Evolutionary conservation across 1,139 yeast species (phyloP).

Genomic region (Geotrichum carabidarum): DNA sequence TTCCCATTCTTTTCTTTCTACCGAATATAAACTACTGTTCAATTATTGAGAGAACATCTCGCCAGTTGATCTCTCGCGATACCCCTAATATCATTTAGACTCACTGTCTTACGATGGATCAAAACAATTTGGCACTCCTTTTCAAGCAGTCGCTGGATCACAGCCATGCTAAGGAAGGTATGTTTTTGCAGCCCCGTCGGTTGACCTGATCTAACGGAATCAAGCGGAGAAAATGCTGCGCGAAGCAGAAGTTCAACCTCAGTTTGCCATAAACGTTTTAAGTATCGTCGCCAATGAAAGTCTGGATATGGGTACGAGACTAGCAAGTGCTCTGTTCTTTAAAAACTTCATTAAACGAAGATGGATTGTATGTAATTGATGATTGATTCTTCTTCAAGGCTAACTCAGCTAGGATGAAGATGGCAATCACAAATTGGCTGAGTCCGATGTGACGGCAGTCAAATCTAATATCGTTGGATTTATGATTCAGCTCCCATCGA

Average conservation of each 20-base stretch:
- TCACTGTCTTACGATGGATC: conserved; percentile 6
- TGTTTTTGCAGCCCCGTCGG: background rate
- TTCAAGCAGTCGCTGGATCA: conserved; percentile 22
- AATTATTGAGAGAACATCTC: background rate
- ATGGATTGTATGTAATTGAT: conserved; percentile 51
- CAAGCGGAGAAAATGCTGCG: conserved; percentile 45
- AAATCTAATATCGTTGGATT: conserved; percentile 72
- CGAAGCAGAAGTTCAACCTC: conserved; percentile 57
- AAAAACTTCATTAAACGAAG: conserved; percentile 78
- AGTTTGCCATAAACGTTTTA: conserved; percentile 69
- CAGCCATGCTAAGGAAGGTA: conserved; percentile 20
- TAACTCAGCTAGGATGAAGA: conserved; percentile 54
- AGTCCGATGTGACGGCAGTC: conserved; percentile 59
- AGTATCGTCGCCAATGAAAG: conserved; percentile 69
- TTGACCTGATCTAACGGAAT: background rate
- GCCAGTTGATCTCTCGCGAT: background rate
- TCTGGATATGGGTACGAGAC: conserved; percentile 53
- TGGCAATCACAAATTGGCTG: conserved; percentile 65
- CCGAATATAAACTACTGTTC: background rate
- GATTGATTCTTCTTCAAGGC: background rate
- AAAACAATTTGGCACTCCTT: conserved; percentile 13
- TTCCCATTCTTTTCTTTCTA: background rate
- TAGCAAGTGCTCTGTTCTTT: conserved; percentile 88
- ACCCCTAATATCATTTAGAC: background rate
- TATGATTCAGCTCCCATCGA: conserved; percentile 75